Evolutionary conservation across 2,329 filamentous ascomycete genomes (phyloP).

Genomic region (Diaporthe sp.): DNA sequence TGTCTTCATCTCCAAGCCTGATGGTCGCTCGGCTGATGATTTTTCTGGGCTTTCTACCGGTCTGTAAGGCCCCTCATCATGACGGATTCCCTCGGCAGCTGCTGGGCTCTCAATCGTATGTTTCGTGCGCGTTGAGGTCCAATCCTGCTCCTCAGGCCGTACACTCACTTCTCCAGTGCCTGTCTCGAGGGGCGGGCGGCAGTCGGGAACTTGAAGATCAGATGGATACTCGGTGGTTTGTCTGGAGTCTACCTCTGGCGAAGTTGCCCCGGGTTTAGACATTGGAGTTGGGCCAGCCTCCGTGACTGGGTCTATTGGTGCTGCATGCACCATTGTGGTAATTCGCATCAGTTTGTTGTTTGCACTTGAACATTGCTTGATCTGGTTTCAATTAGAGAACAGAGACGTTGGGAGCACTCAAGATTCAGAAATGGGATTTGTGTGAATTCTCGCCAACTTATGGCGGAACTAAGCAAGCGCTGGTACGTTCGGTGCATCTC

Average conservation of each 20-base stretch:
- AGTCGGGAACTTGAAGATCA: neutral
- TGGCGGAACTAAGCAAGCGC: slow-evolving; percentile 2
- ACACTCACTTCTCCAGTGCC: too few relatives aligned
- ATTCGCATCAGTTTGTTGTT: neutral
- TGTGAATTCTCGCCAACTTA: neutral
- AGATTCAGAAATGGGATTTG: neutral
- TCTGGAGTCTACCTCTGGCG: neutral
- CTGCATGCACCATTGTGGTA: neutral
- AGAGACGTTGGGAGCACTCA: neutral
- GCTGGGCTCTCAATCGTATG: neutral
- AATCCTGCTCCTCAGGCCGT: neutral
- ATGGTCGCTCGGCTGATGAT: neutral
- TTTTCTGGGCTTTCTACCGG: neutral
- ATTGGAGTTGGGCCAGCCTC: neutral
- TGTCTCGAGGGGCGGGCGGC: neutral
- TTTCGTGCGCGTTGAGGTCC: neutral
- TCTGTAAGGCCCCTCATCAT: neutral
- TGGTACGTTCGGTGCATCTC: neutral
- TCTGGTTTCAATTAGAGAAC: neutral
- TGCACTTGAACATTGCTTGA: neutral
- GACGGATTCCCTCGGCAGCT: neutral
- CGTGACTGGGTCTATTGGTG: neutral
- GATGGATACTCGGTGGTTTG: neutral
- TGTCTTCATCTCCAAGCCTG: neutral
- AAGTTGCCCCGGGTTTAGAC: neutral